A percentile compares a stretch with the other conserved stretches of the same genome.
phyloP scores from a whole-genome alignment of 106 monocot species.

The Dendrobium nobile region DNA sequence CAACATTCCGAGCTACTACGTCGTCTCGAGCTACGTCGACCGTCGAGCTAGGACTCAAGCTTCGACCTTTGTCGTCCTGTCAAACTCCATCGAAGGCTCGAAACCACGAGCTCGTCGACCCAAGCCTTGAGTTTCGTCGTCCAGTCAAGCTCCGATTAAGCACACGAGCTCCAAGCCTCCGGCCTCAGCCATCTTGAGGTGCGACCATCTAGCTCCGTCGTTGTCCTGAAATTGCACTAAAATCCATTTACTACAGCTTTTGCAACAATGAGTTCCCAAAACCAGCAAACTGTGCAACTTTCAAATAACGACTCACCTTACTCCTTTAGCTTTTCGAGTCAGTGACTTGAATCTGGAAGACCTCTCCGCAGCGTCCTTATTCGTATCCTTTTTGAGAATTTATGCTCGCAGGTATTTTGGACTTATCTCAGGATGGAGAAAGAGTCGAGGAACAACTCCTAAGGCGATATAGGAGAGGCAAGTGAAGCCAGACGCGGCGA shows the following conservation, averaged over 20 bases:
- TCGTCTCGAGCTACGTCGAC: too few species aligned
- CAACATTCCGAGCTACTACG: too few species aligned
- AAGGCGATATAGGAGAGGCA: background rate
- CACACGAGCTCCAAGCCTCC: too few species aligned
- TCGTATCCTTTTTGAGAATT: conserved; percentile 46
- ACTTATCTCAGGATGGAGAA: background rate
- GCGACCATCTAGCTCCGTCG: too few species aligned
- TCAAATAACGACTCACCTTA: conserved; percentile 33
- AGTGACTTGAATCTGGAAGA: conserved; percentile 35
- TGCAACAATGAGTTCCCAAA: background rate
- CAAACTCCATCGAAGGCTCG: too few species aligned
- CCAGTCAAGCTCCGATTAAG: too few species aligned
- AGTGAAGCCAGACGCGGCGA: background rate
- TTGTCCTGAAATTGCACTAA: too few species aligned
- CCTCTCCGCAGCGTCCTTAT: conserved; percentile 39
- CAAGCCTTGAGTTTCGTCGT: too few species aligned
- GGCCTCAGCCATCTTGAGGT: too few species aligned
- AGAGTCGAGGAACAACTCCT: background rate
- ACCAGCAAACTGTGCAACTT: background rate
- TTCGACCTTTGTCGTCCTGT: too few species aligned
- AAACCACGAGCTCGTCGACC: too few species aligned
- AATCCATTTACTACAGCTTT: background rate
- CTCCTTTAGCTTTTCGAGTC: conserved; percentile 44
- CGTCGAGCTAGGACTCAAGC: too few species aligned
- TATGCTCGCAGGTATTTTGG: conserved; percentile 16